Conservation (phyloP, 768 basidiomycete species). For the Atractiella rhizophila region DNA sequence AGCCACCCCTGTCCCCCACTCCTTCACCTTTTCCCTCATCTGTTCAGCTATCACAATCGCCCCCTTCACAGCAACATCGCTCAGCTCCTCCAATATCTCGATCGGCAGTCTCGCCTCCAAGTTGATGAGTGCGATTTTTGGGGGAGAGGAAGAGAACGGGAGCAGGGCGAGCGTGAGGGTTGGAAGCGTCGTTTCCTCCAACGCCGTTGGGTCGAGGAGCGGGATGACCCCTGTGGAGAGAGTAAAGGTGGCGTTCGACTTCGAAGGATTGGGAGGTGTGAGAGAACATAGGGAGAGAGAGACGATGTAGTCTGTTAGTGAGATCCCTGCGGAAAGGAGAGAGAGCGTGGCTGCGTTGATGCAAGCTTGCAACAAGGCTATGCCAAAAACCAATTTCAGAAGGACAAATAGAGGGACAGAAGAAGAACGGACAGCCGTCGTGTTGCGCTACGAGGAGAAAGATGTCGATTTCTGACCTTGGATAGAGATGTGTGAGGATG, state of each 20-base stretch:
- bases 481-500: slow-evolving; percentile 68
- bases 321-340: slow-evolving; percentile 66
- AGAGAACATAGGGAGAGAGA: slow-evolving; percentile 44
- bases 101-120: slow-evolving; percentile 89
- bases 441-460: slow-evolving; percentile 78
- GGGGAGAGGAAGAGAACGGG: slow-evolving; percentile 30
- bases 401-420: neutral
- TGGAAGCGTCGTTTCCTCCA: slow-evolving; percentile 80
- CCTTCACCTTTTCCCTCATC: too few relatives aligned
- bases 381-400: neutral
- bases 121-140: slow-evolving; percentile 50
- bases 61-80: slow-evolving; percentile 21
- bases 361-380: slow-evolving; percentile 44
- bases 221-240: slow-evolving; percentile 35
- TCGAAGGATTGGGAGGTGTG: slow-evolving; percentile 21
- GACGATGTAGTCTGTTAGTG: slow-evolving; percentile 70
- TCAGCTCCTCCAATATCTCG: slow-evolving; percentile 72
- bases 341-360: slow-evolving; percentile 90
- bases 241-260: neutral
- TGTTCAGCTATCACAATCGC: too few relatives aligned
- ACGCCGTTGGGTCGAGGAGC: slow-evolving; percentile 57
- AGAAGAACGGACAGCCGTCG: slow-evolving; percentile 36
- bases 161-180: slow-evolving; percentile 67
- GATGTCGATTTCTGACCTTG: slow-evolving; percentile 80
- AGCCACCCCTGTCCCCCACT: too few relatives aligned